A percentile compares a stretch with the other conserved stretches of the same genome.
These are phyloP conservation scores for Saccharomycopsis oosterbeekiorum DNA, from an alignment of 805 yeast species.

Conservation along the genomic window DNA sequence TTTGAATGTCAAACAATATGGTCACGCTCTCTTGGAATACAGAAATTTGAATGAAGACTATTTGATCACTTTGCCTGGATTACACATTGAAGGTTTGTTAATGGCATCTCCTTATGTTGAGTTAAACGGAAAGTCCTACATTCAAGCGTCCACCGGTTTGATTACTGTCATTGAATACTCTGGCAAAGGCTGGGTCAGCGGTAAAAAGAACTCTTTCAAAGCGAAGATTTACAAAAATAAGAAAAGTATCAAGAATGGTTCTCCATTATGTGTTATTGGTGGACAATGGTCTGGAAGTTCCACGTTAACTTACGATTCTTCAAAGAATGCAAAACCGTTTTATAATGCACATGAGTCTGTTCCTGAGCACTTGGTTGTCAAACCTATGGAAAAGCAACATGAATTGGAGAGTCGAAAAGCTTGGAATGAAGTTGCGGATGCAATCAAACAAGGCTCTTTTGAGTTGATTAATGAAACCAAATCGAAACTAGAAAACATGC, in stretches of 20 bases:
- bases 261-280: conserved; percentile 64
- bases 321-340: conserved; percentile 42
- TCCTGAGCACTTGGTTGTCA: conserved; percentile 55
- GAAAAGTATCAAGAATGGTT: conserved; percentile 40
- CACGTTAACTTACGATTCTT: conserved; percentile 46
- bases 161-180: conserved; percentile 63
- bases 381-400: conserved; percentile 75
- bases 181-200: conserved; percentile 92
- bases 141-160: conserved; percentile 76
- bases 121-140: conserved; percentile 78
- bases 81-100: conserved; percentile 89
- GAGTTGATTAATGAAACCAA: conserved; percentile 68
- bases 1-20: conserved; percentile 80
- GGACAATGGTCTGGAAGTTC: conserved; percentile 93
- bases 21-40: conserved; percentile 72
- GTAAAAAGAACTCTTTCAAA: conserved; percentile 88
- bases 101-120: conserved; percentile 92
- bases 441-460: conserved; percentile 66
- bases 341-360: conserved; percentile 47
- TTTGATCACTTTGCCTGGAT: conserved; percentile 81
- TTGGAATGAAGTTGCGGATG: conserved; percentile 84
- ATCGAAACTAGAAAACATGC: conserved; percentile 69
- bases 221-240: conserved; percentile 61
- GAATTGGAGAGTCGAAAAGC: conserved; percentile 79
- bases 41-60: conserved; percentile 57